phyloP scores from a whole-genome alignment of 495 filamentous ascomycete species.

The Pyrenopolyporus hunteri region DNA sequence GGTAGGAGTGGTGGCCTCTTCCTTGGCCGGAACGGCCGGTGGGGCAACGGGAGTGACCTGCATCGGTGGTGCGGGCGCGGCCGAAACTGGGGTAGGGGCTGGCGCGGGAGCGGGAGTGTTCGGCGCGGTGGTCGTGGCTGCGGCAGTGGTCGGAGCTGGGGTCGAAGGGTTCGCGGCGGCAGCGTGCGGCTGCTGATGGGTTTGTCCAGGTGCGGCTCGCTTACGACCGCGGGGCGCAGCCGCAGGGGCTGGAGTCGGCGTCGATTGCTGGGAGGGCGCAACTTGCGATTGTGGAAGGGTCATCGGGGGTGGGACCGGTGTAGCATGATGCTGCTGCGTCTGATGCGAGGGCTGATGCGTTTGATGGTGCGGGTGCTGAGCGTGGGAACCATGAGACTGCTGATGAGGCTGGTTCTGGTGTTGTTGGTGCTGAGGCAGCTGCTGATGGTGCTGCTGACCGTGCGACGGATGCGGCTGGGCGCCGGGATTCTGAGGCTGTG shows the following conservation, averaged over 20 bases:
- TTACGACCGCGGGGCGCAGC: conserved; percentile 36
- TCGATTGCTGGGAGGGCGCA: conserved; percentile 47
- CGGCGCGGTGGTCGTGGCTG: conserved; percentile 31
- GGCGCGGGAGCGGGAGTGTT: conserved; percentile 39
- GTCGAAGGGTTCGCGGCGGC: conserved; percentile 30
- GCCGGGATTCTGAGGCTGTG: conserved; percentile 35
- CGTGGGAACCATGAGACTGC: conserved; percentile 25
- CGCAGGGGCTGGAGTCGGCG: conserved; percentile 49
- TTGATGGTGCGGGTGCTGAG: conserved; percentile 45
- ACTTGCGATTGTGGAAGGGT: conserved; percentile 42
- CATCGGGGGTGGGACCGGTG: conserved; percentile 50
- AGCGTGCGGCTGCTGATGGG: conserved; percentile 35
- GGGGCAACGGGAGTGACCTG: conserved; percentile 42
- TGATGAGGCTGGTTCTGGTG: conserved; percentile 38
- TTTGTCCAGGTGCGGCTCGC: conserved; percentile 32
- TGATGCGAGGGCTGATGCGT: conserved; percentile 40
- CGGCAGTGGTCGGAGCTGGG: conserved; percentile 25
- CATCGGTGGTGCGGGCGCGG: conserved; percentile 44
- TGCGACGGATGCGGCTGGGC: conserved; percentile 42
- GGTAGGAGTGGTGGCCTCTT: conserved; percentile 40
- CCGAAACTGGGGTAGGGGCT: conserved; percentile 35
- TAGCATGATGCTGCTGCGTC: conserved; percentile 45
- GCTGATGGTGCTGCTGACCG: conserved; percentile 41
- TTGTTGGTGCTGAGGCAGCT: conserved; percentile 37
- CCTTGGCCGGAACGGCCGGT: conserved; percentile 40